These are phyloP conservation scores for Xanthoparmelia taractica DNA, from an alignment of 495 filamentous ascomycete species.

Conservation along the genomic window DNA sequence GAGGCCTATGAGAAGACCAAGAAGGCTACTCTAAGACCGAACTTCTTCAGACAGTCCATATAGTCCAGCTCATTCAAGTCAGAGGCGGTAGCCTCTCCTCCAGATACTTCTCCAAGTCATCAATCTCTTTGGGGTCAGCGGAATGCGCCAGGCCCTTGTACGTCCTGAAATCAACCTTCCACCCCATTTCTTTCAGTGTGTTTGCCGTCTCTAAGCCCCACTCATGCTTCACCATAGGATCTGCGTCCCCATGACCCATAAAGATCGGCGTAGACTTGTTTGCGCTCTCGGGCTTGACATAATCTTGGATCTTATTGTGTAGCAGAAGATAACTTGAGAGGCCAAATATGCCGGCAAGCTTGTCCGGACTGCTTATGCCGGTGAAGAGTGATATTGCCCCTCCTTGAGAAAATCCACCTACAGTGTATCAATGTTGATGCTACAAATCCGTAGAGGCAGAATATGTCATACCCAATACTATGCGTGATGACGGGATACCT, in stretches of 20 bases:
- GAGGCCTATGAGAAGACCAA: background rate
- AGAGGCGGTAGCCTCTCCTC: constrained; percentile 53
- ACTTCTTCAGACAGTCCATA: background rate
- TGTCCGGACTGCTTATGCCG: constrained; percentile 63
- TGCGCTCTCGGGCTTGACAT: constrained; percentile 53
- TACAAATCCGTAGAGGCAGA: constrained; percentile 46
- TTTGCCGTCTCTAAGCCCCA: constrained; percentile 62
- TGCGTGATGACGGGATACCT: constrained; percentile 73
- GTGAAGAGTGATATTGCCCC: constrained; percentile 54
- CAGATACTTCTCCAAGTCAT: constrained; percentile 75
- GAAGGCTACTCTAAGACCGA: background rate
- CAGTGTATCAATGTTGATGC: constrained; percentile 1
- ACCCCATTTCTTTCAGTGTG: constrained; percentile 54
- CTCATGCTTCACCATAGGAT: constrained; percentile 58
- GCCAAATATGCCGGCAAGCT: constrained; percentile 80
- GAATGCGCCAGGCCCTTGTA: constrained; percentile 70
- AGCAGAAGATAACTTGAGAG: constrained; percentile 78
- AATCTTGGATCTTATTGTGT: constrained; percentile 58
- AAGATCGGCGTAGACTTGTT: constrained; percentile 82
- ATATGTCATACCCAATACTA: constrained; percentile 68
- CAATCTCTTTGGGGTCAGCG: constrained; percentile 70
- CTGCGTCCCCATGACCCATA: constrained; percentile 73
- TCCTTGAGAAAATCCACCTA: constrained; percentile 53
- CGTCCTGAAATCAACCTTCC: constrained; percentile 64
- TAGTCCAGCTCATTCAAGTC: constrained; percentile 9